phyloP scores from a whole-genome alignment of 139 green algal species.

The Tetraselmis chui region DNA sequence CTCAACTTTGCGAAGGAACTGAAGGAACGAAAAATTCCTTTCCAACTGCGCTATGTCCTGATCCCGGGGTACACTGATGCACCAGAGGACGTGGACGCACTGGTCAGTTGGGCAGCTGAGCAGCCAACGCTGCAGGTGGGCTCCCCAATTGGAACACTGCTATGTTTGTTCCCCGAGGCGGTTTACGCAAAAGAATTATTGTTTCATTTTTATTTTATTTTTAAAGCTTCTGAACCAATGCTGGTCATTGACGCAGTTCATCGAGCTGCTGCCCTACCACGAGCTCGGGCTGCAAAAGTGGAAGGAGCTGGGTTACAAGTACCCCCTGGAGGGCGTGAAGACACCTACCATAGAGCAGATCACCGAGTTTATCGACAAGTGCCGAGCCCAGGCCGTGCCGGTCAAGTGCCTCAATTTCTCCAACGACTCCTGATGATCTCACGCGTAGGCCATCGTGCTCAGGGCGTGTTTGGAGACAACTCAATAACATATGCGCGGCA shows the following conservation, averaged over 20 bases:
- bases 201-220: too few species aligned
- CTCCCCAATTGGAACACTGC: too few species aligned
- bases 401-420: neutral
- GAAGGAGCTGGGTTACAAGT: slow-evolving; percentile 37
- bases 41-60: slow-evolving; percentile 19
- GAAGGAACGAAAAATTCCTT: slow-evolving; percentile 33
- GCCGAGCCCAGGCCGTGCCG: neutral
- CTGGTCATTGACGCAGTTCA: slow-evolving; percentile 36
- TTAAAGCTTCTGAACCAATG: too few species aligned
- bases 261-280: slow-evolving; percentile 70
- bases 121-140: neutral
- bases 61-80: slow-evolving; percentile 27
- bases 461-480: too few species aligned
- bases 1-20: slow-evolving; percentile 49
- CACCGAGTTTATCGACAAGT: slow-evolving; percentile 8
- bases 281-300: slow-evolving; percentile 57
- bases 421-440: neutral
- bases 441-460: too few species aligned
- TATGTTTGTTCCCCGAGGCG: too few species aligned
- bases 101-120: slow-evolving; percentile 1
- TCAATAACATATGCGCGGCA: too few species aligned
- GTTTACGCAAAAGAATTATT: too few species aligned
- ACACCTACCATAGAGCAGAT: slow-evolving; percentile 26
- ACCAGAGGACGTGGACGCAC: slow-evolving; percentile 17
- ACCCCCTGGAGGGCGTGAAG: slow-evolving; percentile 36